Evolutionary conservation across 345 rosid genomes (phyloP).

Genomic region (Schrenkiella parvula): DNA sequence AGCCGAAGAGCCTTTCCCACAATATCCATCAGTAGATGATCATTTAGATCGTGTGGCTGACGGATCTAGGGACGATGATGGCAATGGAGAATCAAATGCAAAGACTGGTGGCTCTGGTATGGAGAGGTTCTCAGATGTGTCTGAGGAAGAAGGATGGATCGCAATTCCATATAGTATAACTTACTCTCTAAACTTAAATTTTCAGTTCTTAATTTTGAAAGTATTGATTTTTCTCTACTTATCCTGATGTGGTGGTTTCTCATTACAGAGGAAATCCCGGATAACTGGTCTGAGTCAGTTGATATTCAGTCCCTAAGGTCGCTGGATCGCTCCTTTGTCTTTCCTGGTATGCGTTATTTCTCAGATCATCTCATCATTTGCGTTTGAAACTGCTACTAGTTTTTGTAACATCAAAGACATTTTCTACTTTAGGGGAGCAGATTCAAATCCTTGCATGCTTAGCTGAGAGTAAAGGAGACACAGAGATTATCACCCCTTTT

Average conservation of each 20-base stretch:
- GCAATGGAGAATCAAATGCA: constrained; percentile 27
- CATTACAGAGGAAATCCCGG: constrained; percentile 65
- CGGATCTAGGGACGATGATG: constrained; percentile 36
- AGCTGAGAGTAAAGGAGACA: constrained; percentile 69
- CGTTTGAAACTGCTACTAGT: background rate
- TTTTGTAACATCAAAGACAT: background rate
- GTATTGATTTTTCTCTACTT: background rate
- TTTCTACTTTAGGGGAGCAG: constrained; percentile 73
- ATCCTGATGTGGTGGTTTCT: background rate
- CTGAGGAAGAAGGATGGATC: constrained; percentile 92
- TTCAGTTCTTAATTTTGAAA: background rate
- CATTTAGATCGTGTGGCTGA: constrained; percentile 32
- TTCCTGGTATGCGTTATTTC: constrained; percentile 55
- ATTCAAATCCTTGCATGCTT: constrained; percentile 85
- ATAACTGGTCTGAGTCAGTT: constrained; percentile 56
- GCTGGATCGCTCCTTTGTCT: constrained; percentile 81
- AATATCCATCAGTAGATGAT: constrained; percentile 41
- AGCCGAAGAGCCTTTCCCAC: constrained; percentile 62
- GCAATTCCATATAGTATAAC: constrained; percentile 70
- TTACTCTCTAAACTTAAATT: background rate
- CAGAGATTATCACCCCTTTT: constrained; percentile 86
- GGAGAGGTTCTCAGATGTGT: constrained; percentile 67
- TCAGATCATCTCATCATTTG: background rate
- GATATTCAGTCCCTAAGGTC: constrained; percentile 63
- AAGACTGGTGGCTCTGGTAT: constrained; percentile 31